phyloP scores from a whole-genome alignment of 441 rosid species.

The Gossypium davidsonii region DNA sequence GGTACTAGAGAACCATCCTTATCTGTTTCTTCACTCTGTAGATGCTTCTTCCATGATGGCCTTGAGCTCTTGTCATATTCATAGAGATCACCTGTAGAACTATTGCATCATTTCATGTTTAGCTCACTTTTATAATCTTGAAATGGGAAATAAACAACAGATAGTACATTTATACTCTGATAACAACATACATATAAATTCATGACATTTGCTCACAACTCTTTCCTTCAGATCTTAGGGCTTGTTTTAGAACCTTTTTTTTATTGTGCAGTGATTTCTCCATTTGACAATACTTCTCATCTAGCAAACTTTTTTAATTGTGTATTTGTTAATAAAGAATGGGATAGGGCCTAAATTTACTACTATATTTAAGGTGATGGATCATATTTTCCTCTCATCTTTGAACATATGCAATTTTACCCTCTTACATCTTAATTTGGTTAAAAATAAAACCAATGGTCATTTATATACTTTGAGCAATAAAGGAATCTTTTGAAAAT shows the following conservation, averaged over 20 bases:
- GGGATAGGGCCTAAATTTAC: background rate
- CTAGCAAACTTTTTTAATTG: background rate
- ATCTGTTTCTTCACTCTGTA: slow-evolving; percentile 36
- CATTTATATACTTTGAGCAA: background rate
- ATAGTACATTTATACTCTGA: background rate
- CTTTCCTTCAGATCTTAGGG: background rate
- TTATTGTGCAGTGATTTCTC: background rate
- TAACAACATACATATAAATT: background rate
- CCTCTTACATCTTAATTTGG: background rate
- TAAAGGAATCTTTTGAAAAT: background rate
- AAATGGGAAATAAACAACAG: background rate
- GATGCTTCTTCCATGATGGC: slow-evolving; percentile 74
- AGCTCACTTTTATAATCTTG: background rate
- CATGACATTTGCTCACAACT: background rate
- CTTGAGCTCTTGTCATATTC: slow-evolving; percentile 54
- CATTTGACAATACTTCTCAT: background rate
- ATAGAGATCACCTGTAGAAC: slow-evolving; percentile 62
- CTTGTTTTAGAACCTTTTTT: background rate
- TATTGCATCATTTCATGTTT: slow-evolving; percentile 18
- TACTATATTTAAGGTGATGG: background rate
- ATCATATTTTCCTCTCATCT: background rate
- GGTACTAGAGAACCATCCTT: slow-evolving; percentile 36
- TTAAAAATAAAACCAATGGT: background rate
- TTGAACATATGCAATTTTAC: background rate
- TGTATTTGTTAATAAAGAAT: background rate